These are phyloP conservation scores for Geotrichum ghanense DNA, from an alignment of 805 yeast genomes.

Conservation along the genomic window DNA sequence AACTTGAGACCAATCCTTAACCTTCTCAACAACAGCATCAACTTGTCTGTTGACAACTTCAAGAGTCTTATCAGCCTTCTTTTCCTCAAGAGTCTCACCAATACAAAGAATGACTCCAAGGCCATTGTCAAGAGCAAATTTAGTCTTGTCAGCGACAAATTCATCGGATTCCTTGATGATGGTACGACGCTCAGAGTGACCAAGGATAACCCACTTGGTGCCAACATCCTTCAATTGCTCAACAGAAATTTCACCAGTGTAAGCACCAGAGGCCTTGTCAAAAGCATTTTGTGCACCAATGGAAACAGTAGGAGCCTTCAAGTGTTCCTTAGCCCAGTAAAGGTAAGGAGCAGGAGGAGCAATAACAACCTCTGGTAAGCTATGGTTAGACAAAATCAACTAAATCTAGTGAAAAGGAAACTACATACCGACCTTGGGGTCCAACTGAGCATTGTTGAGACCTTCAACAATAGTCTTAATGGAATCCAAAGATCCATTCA, in stretches of 20 bases:
- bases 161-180: constrained; percentile 84
- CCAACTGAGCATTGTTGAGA: constrained; percentile 69
- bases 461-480: constrained; percentile 73
- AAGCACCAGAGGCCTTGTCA: constrained; percentile 87
- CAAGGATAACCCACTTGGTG: constrained; percentile 88
- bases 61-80: constrained; percentile 78
- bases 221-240: constrained; percentile 83
- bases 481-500: constrained; percentile 89
- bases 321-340: constrained; percentile 59
- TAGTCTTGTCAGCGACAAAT: constrained; percentile 85
- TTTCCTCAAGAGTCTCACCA: constrained; percentile 95
- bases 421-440: constrained; percentile 44
- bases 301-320: constrained; percentile 54
- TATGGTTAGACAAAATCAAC: neutral
- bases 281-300: constrained; percentile 90
- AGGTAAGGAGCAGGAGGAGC: constrained; percentile 95
- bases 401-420: neutral
- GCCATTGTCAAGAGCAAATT: constrained; percentile 85
- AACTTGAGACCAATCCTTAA: constrained; percentile 80
- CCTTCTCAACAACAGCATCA: constrained; percentile 71
- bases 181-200: constrained; percentile 98
- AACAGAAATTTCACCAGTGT: constrained; percentile 93
- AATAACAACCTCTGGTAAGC: constrained; percentile 58
- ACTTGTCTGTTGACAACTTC: constrained; percentile 83
- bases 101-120: constrained; percentile 89